phyloP scores from a whole-genome alignment of 805 yeast species.

The Saccharomycopsis sp. region DNA sequence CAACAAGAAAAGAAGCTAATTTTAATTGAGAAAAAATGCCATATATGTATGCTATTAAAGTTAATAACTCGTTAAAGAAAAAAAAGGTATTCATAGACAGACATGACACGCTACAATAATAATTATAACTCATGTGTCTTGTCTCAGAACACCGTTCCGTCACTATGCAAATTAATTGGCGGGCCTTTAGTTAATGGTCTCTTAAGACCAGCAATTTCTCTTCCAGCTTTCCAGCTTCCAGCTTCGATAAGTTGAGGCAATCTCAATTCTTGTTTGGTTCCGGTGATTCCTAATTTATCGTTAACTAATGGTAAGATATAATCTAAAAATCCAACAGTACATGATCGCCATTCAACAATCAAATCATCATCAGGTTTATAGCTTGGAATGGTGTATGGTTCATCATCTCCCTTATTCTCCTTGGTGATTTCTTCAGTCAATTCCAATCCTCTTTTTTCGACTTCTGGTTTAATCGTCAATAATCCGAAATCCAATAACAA shows the following conservation, averaged over 20 bases:
- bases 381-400: slow-evolving; percentile 40
- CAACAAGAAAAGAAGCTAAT: too few relatives aligned
- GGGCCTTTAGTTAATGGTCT: slow-evolving; percentile 51
- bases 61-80: too few relatives aligned
- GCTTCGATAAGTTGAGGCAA: slow-evolving; percentile 61
- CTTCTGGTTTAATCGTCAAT: slow-evolving; percentile 39
- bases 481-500: slow-evolving; percentile 51
- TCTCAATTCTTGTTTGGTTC: slow-evolving; percentile 28
- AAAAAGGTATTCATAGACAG: too few relatives aligned
- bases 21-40: too few relatives aligned
- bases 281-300: slow-evolving; percentile 32
- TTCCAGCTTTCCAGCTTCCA: slow-evolving; percentile 62
- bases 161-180: slow-evolving; percentile 54
- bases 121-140: too few relatives aligned
- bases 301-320: slow-evolving; percentile 45
- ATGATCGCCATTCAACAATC: slow-evolving; percentile 63
- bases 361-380: slow-evolving; percentile 50
- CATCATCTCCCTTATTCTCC: slow-evolving; percentile 16
- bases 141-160: slow-evolving; percentile 58
- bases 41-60: too few relatives aligned
- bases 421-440: slow-evolving; percentile 25
- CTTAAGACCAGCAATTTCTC: slow-evolving; percentile 46
- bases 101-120: too few relatives aligned
- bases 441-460: slow-evolving; percentile 32
- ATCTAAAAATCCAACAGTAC: slow-evolving; percentile 52